Conservation (phyloP, 2,329 filamentous ascomycete species). For the Zymoseptoria ardabiliae region DNA sequence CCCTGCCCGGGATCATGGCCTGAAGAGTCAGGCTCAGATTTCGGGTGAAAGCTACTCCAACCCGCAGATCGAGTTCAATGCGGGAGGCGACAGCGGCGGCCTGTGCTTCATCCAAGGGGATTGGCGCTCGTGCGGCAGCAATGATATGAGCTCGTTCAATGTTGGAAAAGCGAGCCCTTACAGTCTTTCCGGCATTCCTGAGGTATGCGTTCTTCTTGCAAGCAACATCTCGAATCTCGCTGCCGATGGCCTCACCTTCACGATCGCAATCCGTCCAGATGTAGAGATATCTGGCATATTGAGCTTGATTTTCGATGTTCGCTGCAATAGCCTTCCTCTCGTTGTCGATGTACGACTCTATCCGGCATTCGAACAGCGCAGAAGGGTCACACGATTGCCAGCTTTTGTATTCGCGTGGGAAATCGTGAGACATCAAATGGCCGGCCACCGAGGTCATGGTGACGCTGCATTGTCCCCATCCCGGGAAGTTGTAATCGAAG, state of each 20-base stretch:
- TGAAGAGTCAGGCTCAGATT: slow-evolving; percentile 77
- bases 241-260: slow-evolving; percentile 92
- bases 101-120: slow-evolving; percentile 74
- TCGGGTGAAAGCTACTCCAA: slow-evolving; percentile 86
- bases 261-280: slow-evolving; percentile 99
- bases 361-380: slow-evolving; percentile 71
- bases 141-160: slow-evolving; percentile 91
- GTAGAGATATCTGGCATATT: slow-evolving; percentile 65
- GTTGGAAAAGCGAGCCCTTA: slow-evolving; percentile 88
- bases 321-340: slow-evolving; percentile 73
- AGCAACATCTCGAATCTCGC: slow-evolving; percentile 80
- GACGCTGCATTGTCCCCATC: slow-evolving; percentile 75
- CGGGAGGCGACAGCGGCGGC: slow-evolving; percentile 80
- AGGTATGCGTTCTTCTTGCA: slow-evolving; percentile 64
- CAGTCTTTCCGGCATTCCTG: slow-evolving; percentile 51
- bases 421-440: slow-evolving; percentile 76
- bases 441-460: slow-evolving; percentile 92
- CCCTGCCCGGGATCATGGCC: slow-evolving; percentile 51
- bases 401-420: slow-evolving; percentile 63
- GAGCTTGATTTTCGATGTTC: slow-evolving; percentile 77
- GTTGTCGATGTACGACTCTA: slow-evolving; percentile 59
- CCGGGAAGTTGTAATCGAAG: slow-evolving; percentile 79
- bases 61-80: slow-evolving; percentile 86
- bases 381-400: slow-evolving; percentile 78
- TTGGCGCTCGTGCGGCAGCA: slow-evolving; percentile 68